phyloP scores from a whole-genome alignment of 352 stramenopile species.

The Phytophthora idaei region DNA sequence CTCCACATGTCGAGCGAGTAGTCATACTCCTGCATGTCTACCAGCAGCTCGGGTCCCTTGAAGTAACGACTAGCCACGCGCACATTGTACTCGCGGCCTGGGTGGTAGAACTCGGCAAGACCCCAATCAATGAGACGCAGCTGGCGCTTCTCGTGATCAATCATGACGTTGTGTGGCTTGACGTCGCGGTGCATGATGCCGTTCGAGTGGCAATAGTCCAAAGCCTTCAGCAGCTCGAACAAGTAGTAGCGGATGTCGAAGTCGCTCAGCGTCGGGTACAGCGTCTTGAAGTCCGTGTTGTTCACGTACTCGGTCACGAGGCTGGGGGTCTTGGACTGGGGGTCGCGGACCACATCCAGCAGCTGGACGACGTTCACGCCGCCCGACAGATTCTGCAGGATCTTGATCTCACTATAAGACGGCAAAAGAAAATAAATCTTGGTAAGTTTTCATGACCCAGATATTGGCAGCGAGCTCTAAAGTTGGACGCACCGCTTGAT shows the following conservation, averaged over 20 bases:
- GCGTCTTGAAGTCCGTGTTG: constrained; percentile 99
- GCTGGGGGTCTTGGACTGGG: constrained; percentile 98
- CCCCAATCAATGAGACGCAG: constrained; percentile 99
- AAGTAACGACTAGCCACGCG: constrained; percentile 99
- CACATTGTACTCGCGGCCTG: constrained; percentile 98
- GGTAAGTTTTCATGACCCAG: constrained; percentile 14
- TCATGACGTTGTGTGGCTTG: constrained; percentile 99
- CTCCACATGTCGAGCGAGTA: constrained; percentile 99
- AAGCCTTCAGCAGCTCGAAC: constrained; percentile 94
- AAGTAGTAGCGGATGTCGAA: constrained; percentile 99
- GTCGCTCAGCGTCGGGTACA: constrained; percentile 98
- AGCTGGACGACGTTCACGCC: constrained; percentile 99
- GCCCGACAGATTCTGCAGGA: constrained; percentile 99
- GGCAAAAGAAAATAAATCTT: constrained; percentile 4
- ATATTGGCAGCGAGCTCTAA: neutral
- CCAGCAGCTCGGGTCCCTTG: constrained; percentile 98
- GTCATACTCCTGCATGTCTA: constrained; percentile 99
- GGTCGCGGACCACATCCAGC: constrained; percentile 98
- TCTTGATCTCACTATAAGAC: constrained; percentile 97
- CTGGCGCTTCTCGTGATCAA: constrained; percentile 98
- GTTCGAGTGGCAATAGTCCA: constrained; percentile 99
- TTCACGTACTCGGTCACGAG: constrained; percentile 99
- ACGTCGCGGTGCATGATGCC: constrained; percentile 99
- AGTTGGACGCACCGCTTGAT: constrained; percentile 91
- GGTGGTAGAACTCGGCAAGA: constrained; percentile 99